phyloP scores from a whole-genome alignment of 495 filamentous ascomycete genomes.

The Aspergillus nanangensis region DNA sequence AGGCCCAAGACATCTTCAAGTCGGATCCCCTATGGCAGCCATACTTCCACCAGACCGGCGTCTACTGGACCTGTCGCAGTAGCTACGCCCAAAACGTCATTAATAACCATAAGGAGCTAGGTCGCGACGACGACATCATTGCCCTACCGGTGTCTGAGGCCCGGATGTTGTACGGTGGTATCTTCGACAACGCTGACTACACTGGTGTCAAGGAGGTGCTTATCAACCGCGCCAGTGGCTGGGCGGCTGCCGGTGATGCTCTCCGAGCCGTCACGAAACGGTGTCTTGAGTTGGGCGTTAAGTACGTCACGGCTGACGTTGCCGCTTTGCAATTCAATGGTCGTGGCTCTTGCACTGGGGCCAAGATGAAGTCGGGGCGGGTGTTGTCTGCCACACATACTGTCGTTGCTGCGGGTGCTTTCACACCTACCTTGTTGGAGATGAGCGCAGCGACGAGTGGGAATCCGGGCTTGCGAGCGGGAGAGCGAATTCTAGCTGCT shows the following conservation, averaged over 20 bases:
- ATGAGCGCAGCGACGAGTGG: slow-evolving; percentile 41
- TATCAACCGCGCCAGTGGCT: slow-evolving; percentile 53
- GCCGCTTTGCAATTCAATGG: slow-evolving; percentile 36
- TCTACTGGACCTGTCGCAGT: slow-evolving; percentile 42
- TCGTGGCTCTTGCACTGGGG: slow-evolving; percentile 41
- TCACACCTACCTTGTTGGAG: slow-evolving; percentile 56
- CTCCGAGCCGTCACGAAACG: slow-evolving; percentile 40
- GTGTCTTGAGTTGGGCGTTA: slow-evolving; percentile 48
- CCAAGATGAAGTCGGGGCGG: slow-evolving; percentile 37
- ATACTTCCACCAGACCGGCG: slow-evolving; percentile 55
- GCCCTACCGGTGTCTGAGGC: slow-evolving; percentile 41
- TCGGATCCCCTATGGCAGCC: slow-evolving; percentile 46
- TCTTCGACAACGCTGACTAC: slow-evolving; percentile 53
- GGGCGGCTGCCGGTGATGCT: slow-evolving; percentile 56
- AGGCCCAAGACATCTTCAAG: slow-evolving; percentile 52
- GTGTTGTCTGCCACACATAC: slow-evolving; percentile 37
- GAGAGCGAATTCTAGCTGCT: slow-evolving; percentile 48
- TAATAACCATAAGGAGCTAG: slow-evolving; percentile 46
- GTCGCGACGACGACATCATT: slow-evolving; percentile 32
- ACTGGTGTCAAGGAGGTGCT: slow-evolving; percentile 43
- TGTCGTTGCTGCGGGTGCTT: slow-evolving; percentile 55
- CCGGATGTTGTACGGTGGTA: slow-evolving; percentile 38
- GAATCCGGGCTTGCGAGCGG: slow-evolving; percentile 41
- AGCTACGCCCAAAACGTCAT: slow-evolving; percentile 43
- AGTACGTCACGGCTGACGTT: slow-evolving; percentile 45